Evolutionary conservation across 129 eudicot genomes (phyloP).

Genomic region (Saussurea involucrata): DNA sequence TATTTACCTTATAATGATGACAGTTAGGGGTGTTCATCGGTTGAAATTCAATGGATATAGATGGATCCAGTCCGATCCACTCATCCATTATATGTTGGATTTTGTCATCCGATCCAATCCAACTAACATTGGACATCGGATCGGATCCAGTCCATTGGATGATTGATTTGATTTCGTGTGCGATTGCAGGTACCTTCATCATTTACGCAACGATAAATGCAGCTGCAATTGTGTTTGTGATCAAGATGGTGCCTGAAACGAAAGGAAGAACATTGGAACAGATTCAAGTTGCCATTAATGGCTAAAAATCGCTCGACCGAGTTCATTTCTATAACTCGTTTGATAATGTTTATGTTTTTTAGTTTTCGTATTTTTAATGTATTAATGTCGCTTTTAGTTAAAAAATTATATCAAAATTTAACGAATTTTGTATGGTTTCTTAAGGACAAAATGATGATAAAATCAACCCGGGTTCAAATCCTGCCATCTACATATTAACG

Average conservation of each 20-base stretch:
- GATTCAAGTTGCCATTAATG: slow-evolving; percentile 66
- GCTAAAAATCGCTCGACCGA: slow-evolving; percentile 12
- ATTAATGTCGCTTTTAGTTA: not conserved
- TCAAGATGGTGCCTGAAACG: slow-evolving; percentile 80
- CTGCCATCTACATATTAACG: no score
- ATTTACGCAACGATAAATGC: slow-evolving; percentile 65
- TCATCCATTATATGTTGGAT: no score
- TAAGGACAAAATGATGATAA: not conserved
- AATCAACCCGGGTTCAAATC: no score
- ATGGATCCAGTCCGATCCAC: no score
- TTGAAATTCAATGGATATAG: no score
- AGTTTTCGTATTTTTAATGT: not conserved
- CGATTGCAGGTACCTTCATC: slow-evolving; percentile 65
- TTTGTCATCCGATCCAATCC: no score
- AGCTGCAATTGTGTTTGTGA: slow-evolving; percentile 57
- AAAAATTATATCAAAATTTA: not conserved
- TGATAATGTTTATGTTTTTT: not conserved
- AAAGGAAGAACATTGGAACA: slow-evolving; percentile 92
- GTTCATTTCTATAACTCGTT: not conserved
- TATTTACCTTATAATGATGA: no score
- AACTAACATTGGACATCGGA: no score
- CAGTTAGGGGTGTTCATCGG: no score
- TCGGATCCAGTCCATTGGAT: no score
- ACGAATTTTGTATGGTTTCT: not conserved
- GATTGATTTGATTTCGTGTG: not conserved